Percentiles rank a stretch among this genome's conserved stretches.
Evolutionary conservation across 371 early-diverging fungal species (phyloP).

Genomic region (Zopfochytrium polystomum): DNA sequence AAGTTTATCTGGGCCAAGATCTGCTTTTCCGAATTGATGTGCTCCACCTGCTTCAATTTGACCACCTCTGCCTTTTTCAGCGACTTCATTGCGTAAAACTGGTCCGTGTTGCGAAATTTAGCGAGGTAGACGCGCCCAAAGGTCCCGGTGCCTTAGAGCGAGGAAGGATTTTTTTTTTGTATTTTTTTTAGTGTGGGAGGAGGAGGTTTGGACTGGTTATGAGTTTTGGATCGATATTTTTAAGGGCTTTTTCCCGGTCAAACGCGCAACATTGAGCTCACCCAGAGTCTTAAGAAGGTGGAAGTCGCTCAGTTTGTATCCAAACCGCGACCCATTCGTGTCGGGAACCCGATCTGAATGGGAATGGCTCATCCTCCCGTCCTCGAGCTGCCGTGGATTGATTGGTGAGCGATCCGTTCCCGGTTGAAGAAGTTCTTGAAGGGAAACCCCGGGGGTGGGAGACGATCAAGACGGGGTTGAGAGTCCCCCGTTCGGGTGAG

Average conservation of each 20-base stretch:
- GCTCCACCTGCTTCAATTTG: slow-evolving; percentile 91
- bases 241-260: neutral
- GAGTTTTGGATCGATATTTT: neutral
- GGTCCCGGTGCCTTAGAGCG: slow-evolving; percentile 93
- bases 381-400: too few species aligned
- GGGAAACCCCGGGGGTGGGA: too few species aligned
- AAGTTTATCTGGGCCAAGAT: slow-evolving; percentile 83
- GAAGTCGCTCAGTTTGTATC: slow-evolving; percentile 53
- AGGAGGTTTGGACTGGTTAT: neutral
- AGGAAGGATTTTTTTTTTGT: too few species aligned
- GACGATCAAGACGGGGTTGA: too few species aligned
- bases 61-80: slow-evolving; percentile 90
- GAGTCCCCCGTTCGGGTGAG: too few species aligned
- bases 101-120: slow-evolving; percentile 56
- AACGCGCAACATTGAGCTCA: slow-evolving; percentile 11
- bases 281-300: slow-evolving; percentile 63
- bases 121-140: slow-evolving; percentile 88
- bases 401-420: too few species aligned
- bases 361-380: too few species aligned
- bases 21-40: slow-evolving; percentile 91
- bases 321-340: slow-evolving; percentile 40
- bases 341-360: slow-evolving; percentile 9
- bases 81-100: slow-evolving; percentile 93
- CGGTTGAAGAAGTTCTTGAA: too few species aligned
- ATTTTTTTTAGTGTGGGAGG: neutral